Evolutionary conservation across 345 rosid genomes (phyloP).

Genomic region (Aquilaria malaccensis): DNA sequence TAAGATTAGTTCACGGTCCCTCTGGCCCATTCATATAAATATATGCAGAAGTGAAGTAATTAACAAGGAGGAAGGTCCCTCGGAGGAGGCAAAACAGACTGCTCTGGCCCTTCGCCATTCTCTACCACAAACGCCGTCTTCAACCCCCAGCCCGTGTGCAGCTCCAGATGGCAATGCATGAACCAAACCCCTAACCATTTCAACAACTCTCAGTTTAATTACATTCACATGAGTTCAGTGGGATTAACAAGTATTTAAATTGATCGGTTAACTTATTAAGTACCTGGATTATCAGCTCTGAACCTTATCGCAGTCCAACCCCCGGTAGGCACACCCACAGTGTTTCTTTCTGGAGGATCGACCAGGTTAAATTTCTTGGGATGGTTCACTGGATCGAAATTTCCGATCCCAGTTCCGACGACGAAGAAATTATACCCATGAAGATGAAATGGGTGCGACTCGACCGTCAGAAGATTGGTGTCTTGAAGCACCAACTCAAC

Average conservation of each 20-base stretch:
- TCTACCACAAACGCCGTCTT: constrained; percentile 44
- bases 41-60: background rate
- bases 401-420: constrained; percentile 53
- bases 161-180: constrained; percentile 62
- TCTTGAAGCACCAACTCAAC: constrained; percentile 53
- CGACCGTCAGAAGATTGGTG: constrained; percentile 50
- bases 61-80: constrained; percentile 45
- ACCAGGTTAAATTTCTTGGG: constrained; percentile 46
- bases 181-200: constrained; percentile 45
- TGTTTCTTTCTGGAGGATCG: constrained; percentile 76
- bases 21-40: background rate
- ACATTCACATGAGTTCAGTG: too few species aligned
- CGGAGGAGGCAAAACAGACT: constrained; percentile 41
- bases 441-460: constrained; percentile 64
- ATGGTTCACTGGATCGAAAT: constrained; percentile 36
- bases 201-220: background rate
- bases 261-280: background rate
- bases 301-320: constrained; percentile 76
- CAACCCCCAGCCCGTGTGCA: constrained; percentile 64
- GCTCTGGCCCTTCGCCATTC: constrained; percentile 30
- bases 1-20: background rate
- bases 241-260: background rate
- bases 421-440: constrained; percentile 70
- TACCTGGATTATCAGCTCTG: constrained; percentile 78
- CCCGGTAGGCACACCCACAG: constrained; percentile 67